Conservation (phyloP, 2,329 filamentous ascomycete species). For the Alternaria sp. region DNA sequence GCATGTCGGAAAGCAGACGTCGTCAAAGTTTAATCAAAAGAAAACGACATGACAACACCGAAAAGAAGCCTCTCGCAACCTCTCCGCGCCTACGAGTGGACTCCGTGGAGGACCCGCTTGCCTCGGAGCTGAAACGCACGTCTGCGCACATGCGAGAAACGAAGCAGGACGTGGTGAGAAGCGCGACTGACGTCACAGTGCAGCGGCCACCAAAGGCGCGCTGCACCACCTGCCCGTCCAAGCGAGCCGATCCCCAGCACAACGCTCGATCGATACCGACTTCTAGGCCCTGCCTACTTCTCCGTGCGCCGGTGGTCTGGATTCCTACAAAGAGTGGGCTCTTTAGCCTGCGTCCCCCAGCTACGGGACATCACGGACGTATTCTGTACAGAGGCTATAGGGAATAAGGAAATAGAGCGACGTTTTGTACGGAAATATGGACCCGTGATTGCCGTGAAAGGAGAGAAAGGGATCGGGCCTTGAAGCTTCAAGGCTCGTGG, state of each 20-base stretch:
- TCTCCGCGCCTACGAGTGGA: not conserved
- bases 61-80: not conserved
- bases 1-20: not conserved
- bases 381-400: not conserved
- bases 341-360: not conserved
- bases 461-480: not conserved
- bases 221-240: not conserved
- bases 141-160: not conserved
- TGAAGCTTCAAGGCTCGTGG: not conserved
- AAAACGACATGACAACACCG: not conserved
- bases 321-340: not conserved
- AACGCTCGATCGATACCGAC: conserved; percentile 13
- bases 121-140: not conserved
- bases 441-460: conserved; percentile 1
- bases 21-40: not conserved
- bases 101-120: not conserved
- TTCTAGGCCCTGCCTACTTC: not conserved
- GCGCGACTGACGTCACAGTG: conserved; percentile 18
- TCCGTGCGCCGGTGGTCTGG: not conserved
- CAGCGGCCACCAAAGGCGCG: conserved; percentile 17
- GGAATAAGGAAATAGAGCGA: conserved; percentile 4
- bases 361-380: not conserved
- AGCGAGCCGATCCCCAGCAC: conserved; percentile 15
- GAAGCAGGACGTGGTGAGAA: not conserved
- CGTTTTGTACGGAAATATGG: not conserved